Conservation (phyloP, 176 grass and related monocot genomes). For the Musa itinerans region DNA sequence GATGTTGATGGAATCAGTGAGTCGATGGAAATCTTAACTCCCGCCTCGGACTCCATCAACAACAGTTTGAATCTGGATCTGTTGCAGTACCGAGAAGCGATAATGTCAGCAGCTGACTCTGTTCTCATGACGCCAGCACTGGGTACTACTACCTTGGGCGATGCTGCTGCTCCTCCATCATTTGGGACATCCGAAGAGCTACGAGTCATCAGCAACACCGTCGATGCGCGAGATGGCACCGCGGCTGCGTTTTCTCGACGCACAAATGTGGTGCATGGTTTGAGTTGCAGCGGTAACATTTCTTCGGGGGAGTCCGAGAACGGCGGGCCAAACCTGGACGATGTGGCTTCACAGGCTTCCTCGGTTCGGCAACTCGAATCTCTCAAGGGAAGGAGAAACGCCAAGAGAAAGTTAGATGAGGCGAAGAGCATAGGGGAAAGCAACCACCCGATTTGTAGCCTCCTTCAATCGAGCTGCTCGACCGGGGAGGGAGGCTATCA, state of each 20-base stretch:
- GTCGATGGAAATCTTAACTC: too few relatives aligned
- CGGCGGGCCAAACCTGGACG: too few relatives aligned
- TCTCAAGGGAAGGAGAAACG: too few relatives aligned
- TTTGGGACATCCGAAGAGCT: neutral
- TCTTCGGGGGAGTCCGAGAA: neutral
- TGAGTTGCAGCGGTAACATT: too few relatives aligned
- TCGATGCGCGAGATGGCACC: neutral
- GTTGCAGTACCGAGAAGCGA: neutral
- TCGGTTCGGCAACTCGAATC: too few relatives aligned
- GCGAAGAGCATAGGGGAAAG: neutral
- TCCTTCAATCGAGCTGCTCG: neutral
- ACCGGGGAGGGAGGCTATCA: neutral
- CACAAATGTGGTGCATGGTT: neutral
- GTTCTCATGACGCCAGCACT: neutral
- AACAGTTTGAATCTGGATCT: neutral
- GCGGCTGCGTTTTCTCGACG: neutral
- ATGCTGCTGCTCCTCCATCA: neutral
- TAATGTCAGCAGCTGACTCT: neutral
- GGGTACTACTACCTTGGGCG: neutral
- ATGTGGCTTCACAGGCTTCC: too few relatives aligned
- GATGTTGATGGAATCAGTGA: neutral
- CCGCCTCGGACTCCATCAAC: neutral
- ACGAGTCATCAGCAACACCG: too few relatives aligned
- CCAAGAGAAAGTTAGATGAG: constrained; percentile 2
- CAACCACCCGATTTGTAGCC: neutral